phyloP scores from a whole-genome alignment of 768 basidiomycete genomes.

The Lyophyllum atratum region DNA sequence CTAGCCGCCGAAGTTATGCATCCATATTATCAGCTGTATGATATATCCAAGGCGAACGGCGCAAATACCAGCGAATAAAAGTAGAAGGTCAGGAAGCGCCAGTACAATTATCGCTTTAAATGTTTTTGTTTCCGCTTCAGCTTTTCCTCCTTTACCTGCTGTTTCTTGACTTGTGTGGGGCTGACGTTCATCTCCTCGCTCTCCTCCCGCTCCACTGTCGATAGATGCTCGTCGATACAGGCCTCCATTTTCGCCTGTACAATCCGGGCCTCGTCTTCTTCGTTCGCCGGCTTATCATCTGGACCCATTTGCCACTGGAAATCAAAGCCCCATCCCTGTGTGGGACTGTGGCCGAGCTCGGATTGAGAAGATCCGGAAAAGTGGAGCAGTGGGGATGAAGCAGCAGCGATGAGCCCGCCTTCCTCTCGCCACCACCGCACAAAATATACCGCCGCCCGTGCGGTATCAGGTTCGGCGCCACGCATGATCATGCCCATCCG shows the following conservation, averaged over 20 bases:
- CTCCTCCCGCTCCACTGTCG: conserved; percentile 47
- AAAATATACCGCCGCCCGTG: conserved; percentile 79
- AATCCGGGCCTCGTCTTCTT: conserved; percentile 26
- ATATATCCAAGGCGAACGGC: not conserved
- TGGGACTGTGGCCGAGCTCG: conserved; percentile 7
- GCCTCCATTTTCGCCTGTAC: conserved; percentile 71
- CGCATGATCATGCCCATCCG: conserved; percentile 83
- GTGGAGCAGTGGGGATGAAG: conserved; percentile 39
- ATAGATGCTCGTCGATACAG: conserved; percentile 61
- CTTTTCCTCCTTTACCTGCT: conserved; percentile 40
- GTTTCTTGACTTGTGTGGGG: conserved; percentile 72
- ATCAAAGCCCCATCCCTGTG: conserved; percentile 85
- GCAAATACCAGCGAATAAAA: not conserved
- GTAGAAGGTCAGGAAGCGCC: not conserved
- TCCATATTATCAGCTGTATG: not conserved
- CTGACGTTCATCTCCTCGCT: conserved; percentile 60
- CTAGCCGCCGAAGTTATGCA: not conserved
- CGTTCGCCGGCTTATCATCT: conserved; percentile 24
- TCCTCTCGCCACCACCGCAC: conserved; percentile 87
- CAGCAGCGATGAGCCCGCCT: conserved; percentile 61
- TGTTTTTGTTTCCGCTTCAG: conserved; percentile 37
- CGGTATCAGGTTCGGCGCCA: conserved; percentile 71
- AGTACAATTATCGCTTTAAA: conserved; percentile 20
- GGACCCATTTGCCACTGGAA: conserved; percentile 63
- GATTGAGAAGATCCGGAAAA: conserved; percentile 11